Evolutionary conservation across 2,329 filamentous ascomycete genomes (phyloP), one percentile per base, ranked within the genome.

Genomic region (Cladosporium sp.): DNA sequence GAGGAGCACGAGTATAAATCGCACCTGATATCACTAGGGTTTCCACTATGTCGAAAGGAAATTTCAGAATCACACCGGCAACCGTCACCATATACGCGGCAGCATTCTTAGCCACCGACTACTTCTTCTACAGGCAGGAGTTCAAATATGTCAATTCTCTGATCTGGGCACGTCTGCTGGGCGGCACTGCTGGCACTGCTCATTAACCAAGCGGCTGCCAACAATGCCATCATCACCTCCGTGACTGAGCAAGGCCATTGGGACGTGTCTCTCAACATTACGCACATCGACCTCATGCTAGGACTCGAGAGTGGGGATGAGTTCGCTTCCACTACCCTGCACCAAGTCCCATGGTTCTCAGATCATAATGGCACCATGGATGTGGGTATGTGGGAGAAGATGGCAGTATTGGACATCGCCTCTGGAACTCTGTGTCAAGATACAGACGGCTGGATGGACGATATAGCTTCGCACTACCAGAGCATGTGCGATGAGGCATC

Each of bases 11-110:
- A 40, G 37, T 28, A 28, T 28, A 14, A 43, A 8, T 18, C n/a
- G 13, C 42, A 43, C 14, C 28, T 28, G 16, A 43, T 43, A 43
- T 9, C 42, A 43, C 13, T n/a, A 9, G 10, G 28, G 8, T 22
- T 28, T 43, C 19, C 42, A 43, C 28, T 8, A 43, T 43, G 42
- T 19, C 42, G 3, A 22, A 28, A 43, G n/a, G 8, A 22, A 28
- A 43, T 14, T 22, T 22, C 42, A 32, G 19, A 32, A 10, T 43
- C 18, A 43, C 3, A 43, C 42, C 19, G 22, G 42, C 42, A 14
- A 43, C 53, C n/a, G 52, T 44, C 34, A 43, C 51, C 43, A 53
- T 77, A 18, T 74, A 74, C 18, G 35, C 3, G 11, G 40, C 19
- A 49, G 35, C 14, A 40, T 52, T 37, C n/a, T 40, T 53, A 6